These are phyloP conservation scores for Barnettozyma pratensis DNA, from an alignment of 805 yeast genomes.

Conservation along the genomic window DNA sequence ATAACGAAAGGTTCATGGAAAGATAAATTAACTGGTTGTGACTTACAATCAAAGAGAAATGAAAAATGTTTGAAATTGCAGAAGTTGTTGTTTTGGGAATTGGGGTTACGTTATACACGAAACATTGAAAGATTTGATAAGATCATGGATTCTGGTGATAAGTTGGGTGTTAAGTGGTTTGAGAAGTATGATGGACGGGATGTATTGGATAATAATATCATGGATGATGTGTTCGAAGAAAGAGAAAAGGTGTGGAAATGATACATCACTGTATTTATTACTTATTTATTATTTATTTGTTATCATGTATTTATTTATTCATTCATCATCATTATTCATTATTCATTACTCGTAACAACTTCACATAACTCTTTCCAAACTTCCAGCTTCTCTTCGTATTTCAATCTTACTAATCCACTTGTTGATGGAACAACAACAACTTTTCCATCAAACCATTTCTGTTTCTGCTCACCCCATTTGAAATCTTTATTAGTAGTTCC, in stretches of 20 bases:
- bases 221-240: slow-evolving; percentile 10
- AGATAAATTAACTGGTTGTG: slow-evolving; percentile 18
- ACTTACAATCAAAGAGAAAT: slow-evolving; percentile 5
- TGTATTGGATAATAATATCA: slow-evolving; percentile 4
- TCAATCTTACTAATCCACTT: slow-evolving; percentile 62
- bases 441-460: slow-evolving; percentile 13
- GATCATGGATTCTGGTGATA: slow-evolving; percentile 15
- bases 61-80: slow-evolving; percentile 18
- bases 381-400: slow-evolving; percentile 37
- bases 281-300: neutral
- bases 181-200: slow-evolving; percentile 3
- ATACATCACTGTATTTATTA: neutral
- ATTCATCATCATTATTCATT: neutral
- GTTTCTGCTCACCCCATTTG: slow-evolving; percentile 45
- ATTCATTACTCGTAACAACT: neutral
- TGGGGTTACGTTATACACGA: slow-evolving; percentile 12
- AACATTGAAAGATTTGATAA: slow-evolving; percentile 8
- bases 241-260: slow-evolving; percentile 18
- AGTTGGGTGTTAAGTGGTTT: slow-evolving; percentile 13
- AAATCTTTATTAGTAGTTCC: slow-evolving; percentile 32
- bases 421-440: slow-evolving; percentile 67
- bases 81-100: slow-evolving; percentile 10
- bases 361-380: slow-evolving; percentile 41
- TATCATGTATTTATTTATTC: neutral
- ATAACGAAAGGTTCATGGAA: slow-evolving; percentile 16